Conservation (phyloP, 331 rosid species). For the Rosa hybrid region DNA sequence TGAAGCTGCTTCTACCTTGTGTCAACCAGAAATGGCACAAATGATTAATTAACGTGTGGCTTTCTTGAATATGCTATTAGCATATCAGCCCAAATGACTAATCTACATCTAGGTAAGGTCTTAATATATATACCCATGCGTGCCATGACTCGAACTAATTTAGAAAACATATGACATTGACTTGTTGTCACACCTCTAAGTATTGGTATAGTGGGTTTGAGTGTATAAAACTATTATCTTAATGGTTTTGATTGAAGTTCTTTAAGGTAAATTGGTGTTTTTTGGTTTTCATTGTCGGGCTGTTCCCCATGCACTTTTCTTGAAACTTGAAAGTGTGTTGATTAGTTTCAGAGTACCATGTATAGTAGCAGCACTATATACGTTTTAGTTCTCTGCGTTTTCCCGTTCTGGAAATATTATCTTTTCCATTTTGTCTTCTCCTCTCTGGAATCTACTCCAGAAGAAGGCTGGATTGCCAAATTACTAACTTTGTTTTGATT, state of each 20-base stretch:
- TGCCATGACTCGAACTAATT: not conserved
- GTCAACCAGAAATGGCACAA: not conserved
- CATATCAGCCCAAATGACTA: not conserved
- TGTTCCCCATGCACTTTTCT: not conserved
- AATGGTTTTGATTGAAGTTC: not conserved
- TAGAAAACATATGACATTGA: not conserved
- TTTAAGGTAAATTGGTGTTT: not conserved
- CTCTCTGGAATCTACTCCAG: not conserved
- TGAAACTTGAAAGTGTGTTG: not conserved
- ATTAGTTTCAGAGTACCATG: not conserved
- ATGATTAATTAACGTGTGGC: not conserved
- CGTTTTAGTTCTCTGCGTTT: not conserved
- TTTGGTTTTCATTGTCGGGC: not conserved
- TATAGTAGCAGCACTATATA: not conserved
- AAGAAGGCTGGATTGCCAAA: not conserved
- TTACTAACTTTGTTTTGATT: slow-evolving; percentile 20
- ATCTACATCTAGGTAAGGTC: not conserved
- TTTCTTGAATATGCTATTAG: not conserved
- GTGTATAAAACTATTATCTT: not conserved
- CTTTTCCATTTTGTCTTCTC: slow-evolving; percentile 16
- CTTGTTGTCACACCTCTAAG: not conserved
- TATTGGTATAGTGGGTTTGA: not conserved
- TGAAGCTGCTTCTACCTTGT: not conserved
- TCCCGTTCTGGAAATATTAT: not conserved
- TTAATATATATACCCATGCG: not conserved